These are phyloP conservation scores for Eucalyptus grandis DNA, from an alignment of 345 rosid genomes.

Conservation along the genomic window DNA sequence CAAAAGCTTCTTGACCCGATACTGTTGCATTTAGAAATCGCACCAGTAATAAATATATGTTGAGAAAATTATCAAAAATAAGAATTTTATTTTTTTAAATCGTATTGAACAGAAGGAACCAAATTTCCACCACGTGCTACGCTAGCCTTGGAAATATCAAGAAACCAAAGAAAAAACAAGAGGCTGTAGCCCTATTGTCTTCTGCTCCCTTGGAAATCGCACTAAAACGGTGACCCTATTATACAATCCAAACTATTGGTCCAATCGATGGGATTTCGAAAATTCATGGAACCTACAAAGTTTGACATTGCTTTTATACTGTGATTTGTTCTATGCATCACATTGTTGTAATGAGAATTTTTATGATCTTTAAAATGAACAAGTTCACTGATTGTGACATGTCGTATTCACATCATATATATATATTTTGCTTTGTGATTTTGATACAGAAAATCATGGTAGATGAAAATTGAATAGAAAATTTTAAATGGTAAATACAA, in stretches of 20 bases:
- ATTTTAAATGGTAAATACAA: not conserved
- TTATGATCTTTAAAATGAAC: not conserved
- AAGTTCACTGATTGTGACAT: rapidly evolving
- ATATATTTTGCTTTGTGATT: not conserved
- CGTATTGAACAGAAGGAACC: not conserved
- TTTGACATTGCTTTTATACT: not conserved
- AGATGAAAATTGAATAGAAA: not conserved
- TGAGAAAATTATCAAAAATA: not conserved
- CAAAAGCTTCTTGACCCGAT: not conserved
- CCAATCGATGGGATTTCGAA: not conserved
- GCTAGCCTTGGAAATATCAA: not conserved
- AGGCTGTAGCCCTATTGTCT: not conserved
- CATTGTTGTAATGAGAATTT: not conserved
- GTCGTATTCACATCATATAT: no score
- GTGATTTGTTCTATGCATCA: not conserved
- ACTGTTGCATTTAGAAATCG: not conserved
- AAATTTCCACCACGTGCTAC: not conserved
- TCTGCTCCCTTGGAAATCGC: not conserved
- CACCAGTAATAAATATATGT: not conserved
- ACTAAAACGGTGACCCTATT: not conserved
- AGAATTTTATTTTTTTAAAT: not conserved
- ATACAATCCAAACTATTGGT: not conserved
- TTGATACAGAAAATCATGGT: not conserved
- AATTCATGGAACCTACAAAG: not conserved
- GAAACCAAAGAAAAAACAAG: not conserved